phyloP scores from a whole-genome alignment of 352 stramenopile genomes.

The Globisporangium cystogenes region DNA sequence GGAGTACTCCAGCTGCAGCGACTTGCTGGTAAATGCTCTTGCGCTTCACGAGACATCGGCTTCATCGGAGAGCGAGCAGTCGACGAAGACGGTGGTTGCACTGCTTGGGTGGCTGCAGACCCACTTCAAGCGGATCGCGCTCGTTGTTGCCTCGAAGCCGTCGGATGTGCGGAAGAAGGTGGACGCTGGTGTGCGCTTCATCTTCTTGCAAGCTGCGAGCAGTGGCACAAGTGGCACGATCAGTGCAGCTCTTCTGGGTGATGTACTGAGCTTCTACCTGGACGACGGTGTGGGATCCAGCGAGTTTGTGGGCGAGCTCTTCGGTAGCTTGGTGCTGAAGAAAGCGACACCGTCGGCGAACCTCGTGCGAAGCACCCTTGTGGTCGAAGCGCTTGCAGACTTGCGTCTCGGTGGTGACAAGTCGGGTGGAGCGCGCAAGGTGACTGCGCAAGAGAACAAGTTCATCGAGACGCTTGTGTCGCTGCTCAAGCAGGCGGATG shows the following conservation, averaged over 20 bases:
- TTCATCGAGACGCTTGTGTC: constrained; percentile 29
- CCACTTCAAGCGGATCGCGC: constrained; percentile 13
- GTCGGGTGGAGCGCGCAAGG: constrained; percentile 3
- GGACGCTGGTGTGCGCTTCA: constrained; percentile 5
- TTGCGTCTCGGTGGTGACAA: constrained; percentile 9
- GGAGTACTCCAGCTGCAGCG: constrained; percentile 10
- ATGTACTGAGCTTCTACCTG: constrained; percentile 29
- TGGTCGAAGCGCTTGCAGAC: constrained; percentile 30
- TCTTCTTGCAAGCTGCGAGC: constrained; percentile 6
- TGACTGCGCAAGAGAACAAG: constrained; percentile 17
- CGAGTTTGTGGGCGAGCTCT: constrained; percentile 30
- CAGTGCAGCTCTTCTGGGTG: constrained; percentile 13
- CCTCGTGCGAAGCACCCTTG: constrained; percentile 20
- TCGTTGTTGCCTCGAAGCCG: background rate
- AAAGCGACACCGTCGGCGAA: constrained; percentile 1
- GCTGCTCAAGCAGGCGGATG: constrained; percentile 13
- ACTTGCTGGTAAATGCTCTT: constrained; percentile 13
- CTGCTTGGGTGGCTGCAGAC: constrained; percentile 13
- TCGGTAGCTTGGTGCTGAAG: constrained; percentile 10
- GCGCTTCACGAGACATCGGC: constrained; percentile 5
- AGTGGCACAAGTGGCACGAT: background rate
- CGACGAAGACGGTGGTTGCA: constrained; percentile 1
- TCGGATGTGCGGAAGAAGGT: constrained; percentile 1
- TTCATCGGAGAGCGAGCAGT: background rate
- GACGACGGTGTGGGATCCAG: constrained; percentile 5